Conservation (phyloP, 164 flowering plant genomes). For the Umbellularia californica region DNA sequence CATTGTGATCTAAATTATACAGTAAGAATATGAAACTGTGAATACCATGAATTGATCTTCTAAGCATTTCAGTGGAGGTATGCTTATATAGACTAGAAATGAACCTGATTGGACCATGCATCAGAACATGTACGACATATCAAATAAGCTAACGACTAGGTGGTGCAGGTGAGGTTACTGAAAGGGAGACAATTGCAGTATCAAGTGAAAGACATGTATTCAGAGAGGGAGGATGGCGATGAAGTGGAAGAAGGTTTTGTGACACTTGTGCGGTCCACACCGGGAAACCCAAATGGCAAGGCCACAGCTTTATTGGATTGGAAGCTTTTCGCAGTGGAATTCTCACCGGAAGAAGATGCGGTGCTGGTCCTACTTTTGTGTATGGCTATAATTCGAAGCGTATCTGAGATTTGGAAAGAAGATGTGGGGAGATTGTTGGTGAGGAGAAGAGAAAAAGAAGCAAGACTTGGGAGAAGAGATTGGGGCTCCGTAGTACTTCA, state of each 20-base stretch:
- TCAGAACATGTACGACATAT: not conserved
- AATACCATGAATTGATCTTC: not conserved
- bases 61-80: not conserved
- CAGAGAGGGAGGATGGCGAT: conserved; percentile 14
- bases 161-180: conserved; percentile 54
- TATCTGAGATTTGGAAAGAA: conserved; percentile 58
- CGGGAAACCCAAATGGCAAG: conserved; percentile 62
- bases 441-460: conserved; percentile 67
- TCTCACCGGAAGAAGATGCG: conserved; percentile 87
- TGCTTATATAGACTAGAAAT: not conserved
- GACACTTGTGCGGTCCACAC: conserved; percentile 65
- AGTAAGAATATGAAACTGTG: no score
- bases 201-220: conserved; percentile 19
- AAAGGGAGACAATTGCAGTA: conserved; percentile 74
- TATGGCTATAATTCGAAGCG: conserved; percentile 58
- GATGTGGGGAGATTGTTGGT: conserved; percentile 67
- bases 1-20: not conserved
- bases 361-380: conserved; percentile 62
- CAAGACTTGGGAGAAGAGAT: conserved; percentile 59
- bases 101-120: not conserved
- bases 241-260: conserved; percentile 63
- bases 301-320: conserved; percentile 90
- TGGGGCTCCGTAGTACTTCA: conserved; percentile 89
- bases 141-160: not conserved
- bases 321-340: conserved; percentile 64